A percentile compares a stretch with the other conserved stretches of the same genome.
These are phyloP conservation scores for Euphorbia pulcherrima DNA, from an alignment of 345 rosid species.

Conservation along the genomic window DNA sequence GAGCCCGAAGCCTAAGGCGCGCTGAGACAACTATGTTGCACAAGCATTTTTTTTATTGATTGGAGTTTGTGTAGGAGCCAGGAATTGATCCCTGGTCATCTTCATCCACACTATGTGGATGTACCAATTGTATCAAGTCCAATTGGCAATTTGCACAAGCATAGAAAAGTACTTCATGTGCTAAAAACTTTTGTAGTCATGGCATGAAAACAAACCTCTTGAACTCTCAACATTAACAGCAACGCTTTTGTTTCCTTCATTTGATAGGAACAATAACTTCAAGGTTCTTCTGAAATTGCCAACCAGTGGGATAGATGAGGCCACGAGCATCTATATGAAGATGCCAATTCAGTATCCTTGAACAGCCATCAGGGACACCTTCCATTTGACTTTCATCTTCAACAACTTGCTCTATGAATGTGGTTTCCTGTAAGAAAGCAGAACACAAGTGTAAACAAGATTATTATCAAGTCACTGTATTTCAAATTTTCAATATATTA, in stretches of 20 bases:
- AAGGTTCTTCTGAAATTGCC: constrained; percentile 68
- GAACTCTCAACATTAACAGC: constrained; percentile 22
- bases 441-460: not conserved
- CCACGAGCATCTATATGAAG: constrained; percentile 61
- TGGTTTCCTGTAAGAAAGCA: constrained; percentile 58
- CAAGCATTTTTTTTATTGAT: no score
- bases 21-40: no score
- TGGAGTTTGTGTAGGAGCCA: no score
- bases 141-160: no score
- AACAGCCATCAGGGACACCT: constrained; percentile 65
- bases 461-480: not conserved
- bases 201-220: constrained; percentile 24
- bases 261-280: constrained; percentile 43
- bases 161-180: not conserved
- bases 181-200: not conserved
- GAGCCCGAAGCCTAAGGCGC: no score
- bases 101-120: no score
- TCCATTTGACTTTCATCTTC: constrained; percentile 95
- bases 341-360: constrained; percentile 85
- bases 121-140: no score
- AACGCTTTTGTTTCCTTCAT: constrained; percentile 24
- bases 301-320: constrained; percentile 65
- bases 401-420: constrained; percentile 83
- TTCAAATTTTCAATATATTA: not conserved
- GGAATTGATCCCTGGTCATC: no score